Percentiles rank a stretch among this genome's conserved stretches.
Evolutionary conservation across 305 asterid species (phyloP).

Genomic region (Fraxinus platypoda): DNA sequence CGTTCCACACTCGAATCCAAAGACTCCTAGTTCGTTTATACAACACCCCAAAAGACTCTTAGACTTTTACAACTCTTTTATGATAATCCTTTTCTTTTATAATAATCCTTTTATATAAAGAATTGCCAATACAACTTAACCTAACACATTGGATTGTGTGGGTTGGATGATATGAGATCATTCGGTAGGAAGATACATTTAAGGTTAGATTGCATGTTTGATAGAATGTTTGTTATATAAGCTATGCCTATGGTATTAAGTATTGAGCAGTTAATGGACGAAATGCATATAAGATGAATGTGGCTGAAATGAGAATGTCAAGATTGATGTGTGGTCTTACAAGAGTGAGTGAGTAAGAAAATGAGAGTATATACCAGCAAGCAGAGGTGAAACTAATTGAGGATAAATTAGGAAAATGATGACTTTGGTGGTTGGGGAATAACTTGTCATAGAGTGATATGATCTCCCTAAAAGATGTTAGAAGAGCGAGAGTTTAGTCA

Average conservation of each 20-base stretch:
- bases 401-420: not conserved
- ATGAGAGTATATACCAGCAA: not conserved
- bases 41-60: too few relatives aligned
- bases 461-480: not conserved
- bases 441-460: not conserved
- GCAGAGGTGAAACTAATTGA: not conserved
- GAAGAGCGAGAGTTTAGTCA: not conserved
- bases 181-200: not conserved
- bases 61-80: too few relatives aligned
- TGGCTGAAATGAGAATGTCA: not conserved
- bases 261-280: not conserved
- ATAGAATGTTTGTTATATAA: not conserved
- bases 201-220: constrained; percentile 1
- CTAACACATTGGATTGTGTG: not conserved
- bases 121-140: too few relatives aligned
- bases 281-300: not conserved
- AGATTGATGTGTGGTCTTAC: not conserved
- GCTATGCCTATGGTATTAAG: not conserved
- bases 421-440: not conserved
- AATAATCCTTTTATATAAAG: too few relatives aligned
- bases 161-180: not conserved
- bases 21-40: too few relatives aligned
- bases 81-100: too few relatives aligned
- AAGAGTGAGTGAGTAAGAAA: not conserved
- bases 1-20: too few relatives aligned